These are phyloP conservation scores for Fraxinus cuspidata DNA, from an alignment of 257 asterid genomes.

Conservation along the genomic window DNA sequence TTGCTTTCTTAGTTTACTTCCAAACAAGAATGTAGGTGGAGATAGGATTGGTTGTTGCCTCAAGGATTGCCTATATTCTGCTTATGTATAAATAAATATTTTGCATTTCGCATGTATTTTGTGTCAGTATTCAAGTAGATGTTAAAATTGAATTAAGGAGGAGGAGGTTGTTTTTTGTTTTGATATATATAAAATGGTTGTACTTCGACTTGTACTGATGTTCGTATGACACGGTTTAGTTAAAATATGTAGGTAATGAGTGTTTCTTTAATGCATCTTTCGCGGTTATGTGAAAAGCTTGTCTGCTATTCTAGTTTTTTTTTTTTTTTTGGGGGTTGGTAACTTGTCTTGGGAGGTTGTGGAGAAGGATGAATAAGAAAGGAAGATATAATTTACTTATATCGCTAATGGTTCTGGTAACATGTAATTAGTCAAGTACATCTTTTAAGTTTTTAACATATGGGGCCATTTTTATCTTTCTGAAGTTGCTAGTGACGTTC, in stretches of 20 bases:
- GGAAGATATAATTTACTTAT: not conserved
- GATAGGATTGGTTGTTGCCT: not conserved
- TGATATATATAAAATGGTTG: not conserved
- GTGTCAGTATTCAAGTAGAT: not conserved
- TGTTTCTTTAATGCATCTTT: not conserved
- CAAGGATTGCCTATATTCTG: not conserved
- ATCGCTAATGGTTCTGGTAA: not conserved
- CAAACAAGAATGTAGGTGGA: not conserved
- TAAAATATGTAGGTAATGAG: not conserved
- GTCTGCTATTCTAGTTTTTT: not conserved
- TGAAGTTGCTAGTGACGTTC: not conserved
- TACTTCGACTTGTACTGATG: not conserved
- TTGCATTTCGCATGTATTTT: not conserved
- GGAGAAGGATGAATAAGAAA: not conserved
- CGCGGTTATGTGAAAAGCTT: not conserved
- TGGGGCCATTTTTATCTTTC: not conserved
- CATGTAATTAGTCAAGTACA: not conserved
- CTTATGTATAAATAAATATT: not conserved
- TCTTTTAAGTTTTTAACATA: not conserved
- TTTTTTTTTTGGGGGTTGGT: not conserved
- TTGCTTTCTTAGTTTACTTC: not conserved
- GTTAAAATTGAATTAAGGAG: too few species aligned
- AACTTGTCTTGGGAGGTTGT: not conserved
- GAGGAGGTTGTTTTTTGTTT: too few species aligned
- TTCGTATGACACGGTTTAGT: not conserved